Evolutionary conservation across 805 yeast genomes (phyloP).

Genomic region (Saturnispora serradocipensis): DNA sequence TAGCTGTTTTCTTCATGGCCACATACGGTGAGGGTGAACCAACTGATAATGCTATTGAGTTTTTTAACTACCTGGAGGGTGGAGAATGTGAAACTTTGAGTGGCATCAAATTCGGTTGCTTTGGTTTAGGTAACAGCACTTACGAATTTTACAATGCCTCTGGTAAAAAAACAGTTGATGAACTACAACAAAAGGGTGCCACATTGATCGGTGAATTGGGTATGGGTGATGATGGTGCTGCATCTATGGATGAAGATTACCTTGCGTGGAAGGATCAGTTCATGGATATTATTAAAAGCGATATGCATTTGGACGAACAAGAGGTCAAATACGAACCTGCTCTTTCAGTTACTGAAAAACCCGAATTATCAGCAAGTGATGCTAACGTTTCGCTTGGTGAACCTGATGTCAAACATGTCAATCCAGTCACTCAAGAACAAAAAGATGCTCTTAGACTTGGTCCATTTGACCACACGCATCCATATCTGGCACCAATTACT

Average conservation of each 20-base stretch:
- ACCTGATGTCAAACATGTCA: slow-evolving; percentile 48
- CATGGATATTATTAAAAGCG: slow-evolving; percentile 34
- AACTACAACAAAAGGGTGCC: slow-evolving; percentile 53
- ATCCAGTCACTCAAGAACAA: slow-evolving; percentile 22
- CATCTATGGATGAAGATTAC: slow-evolving; percentile 85
- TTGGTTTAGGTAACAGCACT: slow-evolving; percentile 88
- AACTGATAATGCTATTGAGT: slow-evolving; percentile 75
- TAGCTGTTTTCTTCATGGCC: slow-evolving; percentile 57
- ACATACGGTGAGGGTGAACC: slow-evolving; percentile 98
- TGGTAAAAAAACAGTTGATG: slow-evolving; percentile 47
- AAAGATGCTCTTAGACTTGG: slow-evolving; percentile 11
- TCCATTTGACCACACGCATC: slow-evolving; percentile 30
- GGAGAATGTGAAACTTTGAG: background rate
- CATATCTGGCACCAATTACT: slow-evolving; percentile 58
- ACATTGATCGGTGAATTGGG: slow-evolving; percentile 57
- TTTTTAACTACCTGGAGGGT: slow-evolving; percentile 39
- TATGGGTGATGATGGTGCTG: slow-evolving; percentile 86
- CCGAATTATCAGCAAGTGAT: background rate
- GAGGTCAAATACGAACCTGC: slow-evolving; percentile 49
- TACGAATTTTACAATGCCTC: slow-evolving; percentile 83
- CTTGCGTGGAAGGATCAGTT: slow-evolving; percentile 82
- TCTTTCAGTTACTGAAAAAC: slow-evolving; percentile 28
- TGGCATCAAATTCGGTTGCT: slow-evolving; percentile 42
- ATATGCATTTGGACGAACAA: slow-evolving; percentile 5
- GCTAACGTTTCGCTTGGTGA: slow-evolving; percentile 66